Conservation (phyloP, 2,329 filamentous ascomycete genomes). For the Fusarium chuoi region DNA sequence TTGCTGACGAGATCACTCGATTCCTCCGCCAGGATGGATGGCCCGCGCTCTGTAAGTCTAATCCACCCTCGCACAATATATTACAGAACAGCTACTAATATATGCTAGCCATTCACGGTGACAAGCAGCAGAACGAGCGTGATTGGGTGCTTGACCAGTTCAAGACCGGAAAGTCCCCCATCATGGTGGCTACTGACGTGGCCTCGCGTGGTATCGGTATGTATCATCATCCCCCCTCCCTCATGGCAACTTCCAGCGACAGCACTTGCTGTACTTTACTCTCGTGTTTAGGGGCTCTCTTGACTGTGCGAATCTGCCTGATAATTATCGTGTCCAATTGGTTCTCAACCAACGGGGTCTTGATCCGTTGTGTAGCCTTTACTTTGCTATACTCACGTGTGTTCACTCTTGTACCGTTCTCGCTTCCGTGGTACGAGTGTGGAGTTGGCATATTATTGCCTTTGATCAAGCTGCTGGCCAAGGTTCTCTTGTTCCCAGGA, state of each 20-base stretch:
- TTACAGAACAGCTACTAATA: constrained; percentile 49
- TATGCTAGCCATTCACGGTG: constrained; percentile 87
- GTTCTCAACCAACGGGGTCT: constrained; percentile 86
- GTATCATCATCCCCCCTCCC: constrained; percentile 69
- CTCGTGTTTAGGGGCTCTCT: constrained; percentile 88
- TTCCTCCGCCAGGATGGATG: constrained; percentile 98
- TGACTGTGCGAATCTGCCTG: constrained; percentile 92
- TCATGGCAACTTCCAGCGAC: constrained; percentile 67
- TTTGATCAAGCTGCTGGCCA: constrained; percentile 73
- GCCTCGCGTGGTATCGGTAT: constrained; percentile 99
- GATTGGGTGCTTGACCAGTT: constrained; percentile 99
- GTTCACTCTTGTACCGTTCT: constrained; percentile 78
- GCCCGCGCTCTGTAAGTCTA: constrained; percentile 87
- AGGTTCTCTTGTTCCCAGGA: constrained; percentile 68
- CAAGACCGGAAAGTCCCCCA: constrained; percentile 98
- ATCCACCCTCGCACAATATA: constrained; percentile 46
- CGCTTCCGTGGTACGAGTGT: constrained; percentile 75
- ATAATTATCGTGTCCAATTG: constrained; percentile 81
- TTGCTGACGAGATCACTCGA: constrained; percentile 96
- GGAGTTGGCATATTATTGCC: constrained; percentile 82
- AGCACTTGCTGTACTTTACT: constrained; percentile 81
- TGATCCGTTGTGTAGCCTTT: constrained; percentile 66
- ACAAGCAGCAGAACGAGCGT: constrained; percentile 99
- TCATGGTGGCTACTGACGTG: constrained; percentile 99
- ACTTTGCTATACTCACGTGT: constrained; percentile 74